Percentiles rank a stretch among this genome's conserved stretches.
Evolutionary conservation across 352 stramenopile species (phyloP).

Genomic region (Globisporangium sylvaticum): DNA sequence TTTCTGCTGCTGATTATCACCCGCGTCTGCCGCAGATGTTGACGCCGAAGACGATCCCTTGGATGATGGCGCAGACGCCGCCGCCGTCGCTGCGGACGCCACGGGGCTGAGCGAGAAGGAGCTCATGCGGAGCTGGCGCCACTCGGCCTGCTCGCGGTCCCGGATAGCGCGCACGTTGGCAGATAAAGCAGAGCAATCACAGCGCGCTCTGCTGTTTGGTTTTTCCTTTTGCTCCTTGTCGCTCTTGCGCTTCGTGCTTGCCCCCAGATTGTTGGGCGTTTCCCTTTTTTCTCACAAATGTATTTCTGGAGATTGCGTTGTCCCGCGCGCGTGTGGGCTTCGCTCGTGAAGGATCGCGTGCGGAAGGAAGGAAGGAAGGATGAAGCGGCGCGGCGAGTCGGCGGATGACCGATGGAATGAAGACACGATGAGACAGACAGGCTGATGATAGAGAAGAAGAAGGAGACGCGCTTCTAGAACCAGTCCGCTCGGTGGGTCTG

Average conservation of each 20-base stretch:
- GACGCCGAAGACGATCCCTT: background rate
- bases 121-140: slow-evolving; percentile 16
- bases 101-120: slow-evolving; percentile 18
- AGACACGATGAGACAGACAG: background rate
- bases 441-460: background rate
- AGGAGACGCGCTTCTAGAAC: background rate
- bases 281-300: background rate
- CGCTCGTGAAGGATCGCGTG: slow-evolving; percentile 2
- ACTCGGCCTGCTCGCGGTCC: slow-evolving; percentile 13
- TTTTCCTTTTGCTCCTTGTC: background rate
- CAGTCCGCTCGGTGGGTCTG: background rate
- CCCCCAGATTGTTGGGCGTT: background rate
- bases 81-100: background rate
- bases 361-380: background rate
- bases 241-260: background rate
- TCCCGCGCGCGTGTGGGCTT: background rate
- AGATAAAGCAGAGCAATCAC: background rate
- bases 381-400: background rate
- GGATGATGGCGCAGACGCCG: too few species aligned
- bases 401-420: background rate
- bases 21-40: background rate
- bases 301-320: background rate
- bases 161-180: background rate
- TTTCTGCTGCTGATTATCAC: slow-evolving; percentile 12
- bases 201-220: background rate